Percentiles rank a stretch among this genome's conserved stretches.
Conservation (phyloP, 192 early-diverging fungal genomes). For the Backusella australiensis region DNA sequence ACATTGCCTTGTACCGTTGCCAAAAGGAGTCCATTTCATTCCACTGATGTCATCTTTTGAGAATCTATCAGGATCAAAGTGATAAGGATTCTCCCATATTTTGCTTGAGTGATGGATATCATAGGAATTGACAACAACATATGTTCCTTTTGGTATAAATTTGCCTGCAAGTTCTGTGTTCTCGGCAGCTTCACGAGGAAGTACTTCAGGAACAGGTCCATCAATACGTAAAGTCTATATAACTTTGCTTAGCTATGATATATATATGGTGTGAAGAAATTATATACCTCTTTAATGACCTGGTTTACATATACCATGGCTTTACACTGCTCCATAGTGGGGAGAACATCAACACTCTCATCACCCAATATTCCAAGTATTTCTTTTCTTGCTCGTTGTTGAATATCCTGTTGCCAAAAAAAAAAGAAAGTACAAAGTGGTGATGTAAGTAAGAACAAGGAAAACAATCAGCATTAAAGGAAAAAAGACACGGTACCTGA, state of each 20-base stretch:
- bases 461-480: not conserved
- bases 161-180: slow-evolving; percentile 17
- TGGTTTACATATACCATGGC: slow-evolving; percentile 48
- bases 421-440: not conserved
- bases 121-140: slow-evolving; percentile 9
- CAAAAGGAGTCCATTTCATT: slow-evolving; percentile 54
- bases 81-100: slow-evolving; percentile 41
- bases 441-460: not conserved
- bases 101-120: slow-evolving; percentile 9
- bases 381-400: slow-evolving; percentile 53
- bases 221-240: not conserved
- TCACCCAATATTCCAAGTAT: slow-evolving; percentile 53
- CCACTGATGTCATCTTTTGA: not conserved
- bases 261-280: not conserved
- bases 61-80: slow-evolving; percentile 54
- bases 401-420: slow-evolving; percentile 31
- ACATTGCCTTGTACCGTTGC: slow-evolving; percentile 57
- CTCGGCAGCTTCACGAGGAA: slow-evolving; percentile 6
- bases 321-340: slow-evolving; percentile 50
- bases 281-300: slow-evolving; percentile 46
- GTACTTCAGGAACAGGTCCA: not conserved
- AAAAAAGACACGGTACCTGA: not conserved
- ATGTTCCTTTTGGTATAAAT: slow-evolving; percentile 30
- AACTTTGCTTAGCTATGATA: not conserved
- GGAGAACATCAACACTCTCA: slow-evolving; percentile 42